These are phyloP conservation scores for Bassia scoparia DNA, from an alignment of 148 eudicot genomes.

Conservation along the genomic window DNA sequence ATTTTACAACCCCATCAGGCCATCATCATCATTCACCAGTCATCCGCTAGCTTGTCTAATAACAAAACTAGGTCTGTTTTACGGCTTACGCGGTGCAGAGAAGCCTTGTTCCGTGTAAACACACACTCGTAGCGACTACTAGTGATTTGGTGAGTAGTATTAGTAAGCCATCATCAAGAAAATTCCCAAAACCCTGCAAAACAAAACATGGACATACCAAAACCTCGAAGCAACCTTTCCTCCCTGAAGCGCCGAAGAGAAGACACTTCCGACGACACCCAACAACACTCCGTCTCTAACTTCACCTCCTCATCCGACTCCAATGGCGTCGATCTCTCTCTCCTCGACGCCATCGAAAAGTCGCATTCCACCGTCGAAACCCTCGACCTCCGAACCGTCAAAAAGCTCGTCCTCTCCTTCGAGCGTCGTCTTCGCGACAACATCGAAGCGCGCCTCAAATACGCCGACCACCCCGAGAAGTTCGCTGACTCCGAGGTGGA, in stretches of 20 bases:
- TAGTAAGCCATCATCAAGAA: too few relatives aligned
- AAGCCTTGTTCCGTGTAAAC: too few relatives aligned
- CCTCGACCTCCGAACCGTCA: slow-evolving; percentile 80
- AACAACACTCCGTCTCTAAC: too few relatives aligned
- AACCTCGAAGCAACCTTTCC: slow-evolving; percentile 28
- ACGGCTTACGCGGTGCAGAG: too few relatives aligned
- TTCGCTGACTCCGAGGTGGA: slow-evolving; percentile 94
- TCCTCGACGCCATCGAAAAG: slow-evolving; percentile 80
- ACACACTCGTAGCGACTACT: too few relatives aligned
- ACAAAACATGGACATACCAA: slow-evolving; percentile 35
- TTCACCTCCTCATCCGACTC: neutral
- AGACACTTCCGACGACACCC: slow-evolving; percentile 22
- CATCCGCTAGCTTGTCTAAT: too few relatives aligned
- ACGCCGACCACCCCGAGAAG: slow-evolving; percentile 77
- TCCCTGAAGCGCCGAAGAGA: slow-evolving; percentile 49
- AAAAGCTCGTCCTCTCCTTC: slow-evolving; percentile 73
- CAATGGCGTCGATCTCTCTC: slow-evolving; percentile 60
- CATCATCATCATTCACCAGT: too few relatives aligned
- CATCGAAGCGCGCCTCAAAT: slow-evolving; percentile 85
- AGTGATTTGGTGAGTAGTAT: too few relatives aligned
- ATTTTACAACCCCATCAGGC: too few relatives aligned
- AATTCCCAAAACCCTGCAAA: neutral
- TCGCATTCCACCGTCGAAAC: slow-evolving; percentile 57
- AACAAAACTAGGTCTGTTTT: too few relatives aligned
- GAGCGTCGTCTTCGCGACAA: slow-evolving; percentile 93